Evolutionary conservation across 495 filamentous ascomycete genomes (phyloP).

Genomic region (Hypoxylon perforatum): DNA sequence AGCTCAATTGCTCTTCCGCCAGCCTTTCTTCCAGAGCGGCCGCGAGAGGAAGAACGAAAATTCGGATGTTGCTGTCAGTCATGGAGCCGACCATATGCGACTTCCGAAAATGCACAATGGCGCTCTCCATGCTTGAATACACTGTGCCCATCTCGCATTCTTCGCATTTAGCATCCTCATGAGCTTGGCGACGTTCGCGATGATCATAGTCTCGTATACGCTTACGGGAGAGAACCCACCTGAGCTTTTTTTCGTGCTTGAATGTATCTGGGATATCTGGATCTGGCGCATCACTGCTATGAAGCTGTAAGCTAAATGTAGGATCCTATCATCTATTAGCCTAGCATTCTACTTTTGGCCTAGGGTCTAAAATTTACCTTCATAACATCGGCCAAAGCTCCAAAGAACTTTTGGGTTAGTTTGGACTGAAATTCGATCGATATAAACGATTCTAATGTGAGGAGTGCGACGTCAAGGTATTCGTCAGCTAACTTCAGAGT

Average conservation of each 20-base stretch:
- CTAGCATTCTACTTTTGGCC: background rate
- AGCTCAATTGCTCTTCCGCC: background rate
- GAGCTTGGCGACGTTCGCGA: background rate
- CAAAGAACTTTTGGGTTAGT: background rate
- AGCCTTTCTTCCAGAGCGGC: background rate
- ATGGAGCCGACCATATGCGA: background rate
- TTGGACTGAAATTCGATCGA: background rate
- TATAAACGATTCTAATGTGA: background rate
- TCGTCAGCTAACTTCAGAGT: background rate
- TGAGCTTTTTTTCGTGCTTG: background rate
- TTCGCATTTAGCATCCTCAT: background rate
- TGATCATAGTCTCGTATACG: background rate
- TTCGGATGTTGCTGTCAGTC: background rate
- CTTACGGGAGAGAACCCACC: background rate
- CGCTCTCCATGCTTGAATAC: background rate
- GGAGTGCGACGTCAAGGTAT: background rate
- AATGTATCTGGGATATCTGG: background rate
- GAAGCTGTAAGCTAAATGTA: background rate
- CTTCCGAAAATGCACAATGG: background rate
- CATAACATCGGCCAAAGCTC: background rate
- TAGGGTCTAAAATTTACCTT: background rate
- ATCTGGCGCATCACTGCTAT: background rate
- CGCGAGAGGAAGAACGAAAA: background rate
- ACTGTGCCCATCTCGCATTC: background rate
- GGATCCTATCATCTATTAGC: background rate